phyloP scores from a whole-genome alignment of 1,284 basidiomycete species.

The Lentinus polychrous region DNA sequence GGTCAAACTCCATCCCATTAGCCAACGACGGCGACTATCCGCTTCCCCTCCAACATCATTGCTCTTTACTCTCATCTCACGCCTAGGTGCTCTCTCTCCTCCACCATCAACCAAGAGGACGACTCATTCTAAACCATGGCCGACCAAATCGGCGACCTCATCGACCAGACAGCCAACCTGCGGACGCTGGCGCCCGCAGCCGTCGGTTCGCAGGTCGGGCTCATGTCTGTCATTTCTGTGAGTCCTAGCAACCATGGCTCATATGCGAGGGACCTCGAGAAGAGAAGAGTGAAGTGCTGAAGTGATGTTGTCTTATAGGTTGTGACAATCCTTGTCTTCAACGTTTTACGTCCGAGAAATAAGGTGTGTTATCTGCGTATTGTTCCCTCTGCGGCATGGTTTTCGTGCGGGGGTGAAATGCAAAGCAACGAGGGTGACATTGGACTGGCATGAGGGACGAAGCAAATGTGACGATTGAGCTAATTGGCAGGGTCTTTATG shows the following conservation, averaged over 20 bases:
- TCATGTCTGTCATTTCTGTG: conserved; percentile 33
- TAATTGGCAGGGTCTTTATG: neutral
- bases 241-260: conserved; percentile 9
- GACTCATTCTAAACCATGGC: conserved; percentile 12
- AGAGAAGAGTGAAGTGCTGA: neutral
- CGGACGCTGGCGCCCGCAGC: conserved; percentile 67
- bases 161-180: conserved; percentile 25
- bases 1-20: neutral
- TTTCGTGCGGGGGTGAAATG: too few relatives aligned
- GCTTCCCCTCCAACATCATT: neutral
- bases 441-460: neutral
- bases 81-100: conserved; percentile 13
- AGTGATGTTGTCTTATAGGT: conserved; percentile 21
- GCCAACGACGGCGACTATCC: neutral
- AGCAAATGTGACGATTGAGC: neutral
- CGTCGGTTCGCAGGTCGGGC: conserved; percentile 73
- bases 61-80: conserved; percentile 1
- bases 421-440: too few relatives aligned
- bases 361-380: conserved; percentile 32
- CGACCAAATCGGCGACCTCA: conserved; percentile 20
- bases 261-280: neutral
- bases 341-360: conserved; percentile 59
- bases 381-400: neutral
- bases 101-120: conserved; percentile 11
- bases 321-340: conserved; percentile 53